Evolutionary conservation across 192 early-diverging fungal species (phyloP).

Genomic region (Gorgonomyces haynaldii): DNA sequence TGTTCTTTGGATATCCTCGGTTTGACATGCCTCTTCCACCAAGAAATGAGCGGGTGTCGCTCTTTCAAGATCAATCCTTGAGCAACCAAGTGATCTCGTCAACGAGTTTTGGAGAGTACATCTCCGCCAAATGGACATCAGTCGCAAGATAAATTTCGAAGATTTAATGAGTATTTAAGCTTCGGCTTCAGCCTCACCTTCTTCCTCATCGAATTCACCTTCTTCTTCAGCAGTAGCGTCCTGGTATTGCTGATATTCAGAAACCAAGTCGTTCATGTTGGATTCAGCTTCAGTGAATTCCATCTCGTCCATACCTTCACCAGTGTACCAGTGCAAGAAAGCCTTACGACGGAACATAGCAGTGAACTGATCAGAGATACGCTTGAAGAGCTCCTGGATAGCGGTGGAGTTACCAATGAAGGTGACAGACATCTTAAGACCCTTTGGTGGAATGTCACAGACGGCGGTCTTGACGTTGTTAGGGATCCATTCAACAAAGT

Average conservation of each 20-base stretch:
- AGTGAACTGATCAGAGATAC: constrained; percentile 80
- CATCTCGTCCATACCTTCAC: constrained; percentile 93
- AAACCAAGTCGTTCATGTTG: constrained; percentile 97
- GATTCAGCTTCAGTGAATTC: constrained; percentile 90
- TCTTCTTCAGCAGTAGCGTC: constrained; percentile 49
- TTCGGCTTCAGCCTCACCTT: constrained; percentile 33
- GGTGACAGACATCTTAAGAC: constrained; percentile 83
- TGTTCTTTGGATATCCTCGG: constrained; percentile 58
- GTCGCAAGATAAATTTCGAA: too few relatives aligned
- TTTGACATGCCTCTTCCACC: too few relatives aligned
- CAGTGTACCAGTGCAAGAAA: constrained; percentile 94
- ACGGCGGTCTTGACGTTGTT: constrained; percentile 92
- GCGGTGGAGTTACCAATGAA: constrained; percentile 90
- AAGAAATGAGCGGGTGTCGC: too few relatives aligned
- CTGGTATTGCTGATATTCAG: constrained; percentile 89
- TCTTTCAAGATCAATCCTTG: too few relatives aligned
- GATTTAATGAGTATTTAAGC: too few relatives aligned
- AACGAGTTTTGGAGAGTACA: too few relatives aligned
- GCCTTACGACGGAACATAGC: constrained; percentile 88
- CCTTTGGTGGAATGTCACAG: constrained; percentile 81
- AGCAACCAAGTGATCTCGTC: too few relatives aligned
- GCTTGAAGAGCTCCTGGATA: constrained; percentile 88
- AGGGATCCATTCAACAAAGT: constrained; percentile 99
- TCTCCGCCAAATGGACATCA: too few relatives aligned
- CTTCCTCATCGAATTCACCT: constrained; percentile 42